Conservation (phyloP, 2,329 filamentous ascomycete species). For the Escovopsis sp. region DNA sequence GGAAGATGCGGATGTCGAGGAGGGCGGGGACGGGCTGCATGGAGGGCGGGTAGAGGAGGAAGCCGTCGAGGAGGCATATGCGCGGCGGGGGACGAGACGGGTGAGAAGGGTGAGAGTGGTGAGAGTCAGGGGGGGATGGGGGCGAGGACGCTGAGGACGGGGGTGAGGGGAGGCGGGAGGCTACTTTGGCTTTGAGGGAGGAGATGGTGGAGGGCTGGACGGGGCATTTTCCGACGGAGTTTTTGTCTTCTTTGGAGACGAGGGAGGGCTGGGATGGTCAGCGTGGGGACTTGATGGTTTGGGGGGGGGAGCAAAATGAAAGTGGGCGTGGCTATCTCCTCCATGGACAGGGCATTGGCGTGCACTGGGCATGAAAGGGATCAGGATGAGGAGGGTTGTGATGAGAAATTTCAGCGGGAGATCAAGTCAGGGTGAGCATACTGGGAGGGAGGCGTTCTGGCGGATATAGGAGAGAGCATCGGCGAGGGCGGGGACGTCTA, state of each 20-base stretch:
- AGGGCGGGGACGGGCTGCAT: slow-evolving; percentile 40
- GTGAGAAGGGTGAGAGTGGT: slow-evolving; percentile 44
- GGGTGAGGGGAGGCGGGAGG: slow-evolving; percentile 31
- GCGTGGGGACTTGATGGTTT: background rate
- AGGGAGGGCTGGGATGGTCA: slow-evolving; percentile 14
- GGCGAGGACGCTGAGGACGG: too few relatives aligned
- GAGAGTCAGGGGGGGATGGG: slow-evolving; percentile 24
- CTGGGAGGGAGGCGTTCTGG: slow-evolving; percentile 48
- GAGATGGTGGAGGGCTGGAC: slow-evolving; percentile 33
- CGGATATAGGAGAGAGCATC: slow-evolving; percentile 57
- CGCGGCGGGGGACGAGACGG: slow-evolving; percentile 73
- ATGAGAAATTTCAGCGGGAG: too few relatives aligned
- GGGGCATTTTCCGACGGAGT: slow-evolving; percentile 42
- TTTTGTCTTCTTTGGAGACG: slow-evolving; percentile 40
- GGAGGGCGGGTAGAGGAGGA: slow-evolving; percentile 58
- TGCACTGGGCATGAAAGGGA: too few relatives aligned
- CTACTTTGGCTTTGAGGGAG: slow-evolving; percentile 31
- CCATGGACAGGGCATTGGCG: too few relatives aligned
- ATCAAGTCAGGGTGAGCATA: slow-evolving; percentile 20
- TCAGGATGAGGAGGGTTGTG: too few relatives aligned
- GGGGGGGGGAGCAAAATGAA: too few relatives aligned
- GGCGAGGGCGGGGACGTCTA: slow-evolving; percentile 57
- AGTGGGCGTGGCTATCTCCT: too few relatives aligned
- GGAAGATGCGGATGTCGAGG: slow-evolving; percentile 65
- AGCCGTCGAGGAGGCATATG: slow-evolving; percentile 75